A percentile compares a stretch with the other conserved stretches of the same genome.
Conservation (phyloP, 805 yeast genomes). For the Clavispora fructus region DNA sequence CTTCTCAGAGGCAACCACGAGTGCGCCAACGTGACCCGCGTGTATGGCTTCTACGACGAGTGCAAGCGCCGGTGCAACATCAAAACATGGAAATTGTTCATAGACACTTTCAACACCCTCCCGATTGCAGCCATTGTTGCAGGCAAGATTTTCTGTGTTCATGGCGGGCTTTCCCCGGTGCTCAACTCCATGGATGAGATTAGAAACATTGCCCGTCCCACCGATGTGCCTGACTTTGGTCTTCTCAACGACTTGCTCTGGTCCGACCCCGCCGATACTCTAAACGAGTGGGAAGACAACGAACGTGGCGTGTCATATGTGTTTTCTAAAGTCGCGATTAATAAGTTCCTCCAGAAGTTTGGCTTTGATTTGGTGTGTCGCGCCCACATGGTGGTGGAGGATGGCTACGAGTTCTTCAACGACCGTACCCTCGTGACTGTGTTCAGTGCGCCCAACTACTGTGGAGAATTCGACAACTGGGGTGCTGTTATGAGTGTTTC, state of each 20-base stretch:
- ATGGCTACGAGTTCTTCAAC: conserved; percentile 73
- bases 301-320: conserved; percentile 82
- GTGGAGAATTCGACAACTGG: conserved; percentile 90
- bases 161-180: conserved; percentile 78
- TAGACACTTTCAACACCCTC: conserved; percentile 91
- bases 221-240: conserved; percentile 84
- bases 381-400: conserved; percentile 86
- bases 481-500: conserved; percentile 98
- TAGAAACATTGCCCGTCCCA: conserved; percentile 69
- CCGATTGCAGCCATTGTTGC: conserved; percentile 96
- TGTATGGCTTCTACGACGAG: conserved; percentile 96
- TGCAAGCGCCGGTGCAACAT: conserved; percentile 90
- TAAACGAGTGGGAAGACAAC: conserved; percentile 83
- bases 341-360: conserved; percentile 67
- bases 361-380: conserved; percentile 78
- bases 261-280: conserved; percentile 82
- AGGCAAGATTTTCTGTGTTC: conserved; percentile 88
- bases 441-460: conserved; percentile 70
- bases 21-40: conserved; percentile 93
- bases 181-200: conserved; percentile 71
- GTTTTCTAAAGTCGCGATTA: conserved; percentile 73
- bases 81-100: conserved; percentile 89
- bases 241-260: conserved; percentile 70
- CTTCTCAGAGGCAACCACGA: conserved; percentile 94
- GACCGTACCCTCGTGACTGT: conserved; percentile 69